Base-by-base conservation (phyloP, 208 protist species). In the Leishmania mexicana region DNA sequence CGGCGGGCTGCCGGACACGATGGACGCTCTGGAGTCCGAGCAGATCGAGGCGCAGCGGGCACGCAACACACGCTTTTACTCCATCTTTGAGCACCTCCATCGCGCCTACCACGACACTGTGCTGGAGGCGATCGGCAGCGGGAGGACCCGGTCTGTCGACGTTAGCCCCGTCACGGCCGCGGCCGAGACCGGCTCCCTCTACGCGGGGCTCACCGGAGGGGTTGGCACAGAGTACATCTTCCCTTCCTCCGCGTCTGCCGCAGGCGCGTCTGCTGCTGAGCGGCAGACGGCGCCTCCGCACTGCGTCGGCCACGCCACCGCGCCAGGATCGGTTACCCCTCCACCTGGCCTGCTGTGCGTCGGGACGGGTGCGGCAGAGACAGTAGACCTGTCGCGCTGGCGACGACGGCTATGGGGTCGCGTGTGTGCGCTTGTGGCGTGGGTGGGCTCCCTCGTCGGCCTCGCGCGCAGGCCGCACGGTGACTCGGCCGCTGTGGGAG, bases 51-150 rank as follows among this genome's bases (percentile, higher is more conserved):
- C 84, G 51, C 84, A 87, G 47, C 80, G 89, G 53, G 68, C 67
- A 3, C 86, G 89, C 67, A 92, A 92, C 75, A 75, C 67, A 40
- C 78, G 73, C 72, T 91, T 91, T 68, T 86, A 91, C 83, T 87
- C 83, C 47, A 79, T 90, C n/a, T 93, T 90, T 47, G 80, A 85
- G 28, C 87, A 93, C 77, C 77, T 93, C 6, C 89, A 93, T 75
- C 75, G 78, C 45, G 81, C 73, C 54, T 93, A 84, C 79, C 67
- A 79, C 65, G 76, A 83, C 75, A 81, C 85, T 3, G 78, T 90
- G 13, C 81, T 88, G 31, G 81, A 82, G 51, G 62, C 78, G 35
- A 42, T 57, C 7, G 54, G 28, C 31, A 28, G n/a, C 13, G 51
- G 58, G 17, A 35, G 53, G 13, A 40, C 31, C 47, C n/a, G 38